Evolutionary conservation across 768 basidiomycete species (phyloP).

Genomic region (Terana coerulea): DNA sequence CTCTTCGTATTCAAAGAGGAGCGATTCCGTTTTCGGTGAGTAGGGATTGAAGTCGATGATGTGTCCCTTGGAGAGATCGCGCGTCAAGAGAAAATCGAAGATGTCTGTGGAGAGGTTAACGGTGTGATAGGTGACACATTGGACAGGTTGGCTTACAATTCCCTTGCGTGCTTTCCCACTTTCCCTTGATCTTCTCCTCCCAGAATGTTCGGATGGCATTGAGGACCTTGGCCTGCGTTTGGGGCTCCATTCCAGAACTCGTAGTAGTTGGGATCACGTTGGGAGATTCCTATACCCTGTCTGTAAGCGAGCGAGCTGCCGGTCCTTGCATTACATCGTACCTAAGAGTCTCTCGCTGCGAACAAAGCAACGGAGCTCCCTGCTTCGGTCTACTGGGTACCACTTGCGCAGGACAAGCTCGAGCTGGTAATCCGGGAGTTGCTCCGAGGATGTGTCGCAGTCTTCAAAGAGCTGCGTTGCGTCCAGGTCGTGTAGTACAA

Average conservation of each 20-base stretch:
- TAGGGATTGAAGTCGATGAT: slow-evolving; percentile 93
- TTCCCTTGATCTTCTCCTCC: slow-evolving; percentile 56
- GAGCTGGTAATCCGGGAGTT: slow-evolving; percentile 45
- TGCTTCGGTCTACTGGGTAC: slow-evolving; percentile 78
- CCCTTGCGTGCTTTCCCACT: slow-evolving; percentile 46
- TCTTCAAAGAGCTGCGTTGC: slow-evolving; percentile 61
- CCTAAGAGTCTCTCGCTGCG: slow-evolving; percentile 68
- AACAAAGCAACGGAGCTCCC: slow-evolving; percentile 92
- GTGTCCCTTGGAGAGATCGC: slow-evolving; percentile 71
- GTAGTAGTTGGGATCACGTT: slow-evolving; percentile 88
- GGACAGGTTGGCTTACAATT: slow-evolving; percentile 58
- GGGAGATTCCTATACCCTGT: slow-evolving; percentile 61
- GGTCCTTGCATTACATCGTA: slow-evolving; percentile 31
- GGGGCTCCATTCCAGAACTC: slow-evolving; percentile 72
- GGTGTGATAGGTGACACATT: neutral
- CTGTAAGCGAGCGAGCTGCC: neutral
- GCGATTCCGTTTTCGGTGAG: slow-evolving; percentile 78
- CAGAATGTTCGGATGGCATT: slow-evolving; percentile 58
- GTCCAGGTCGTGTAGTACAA: slow-evolving; percentile 75
- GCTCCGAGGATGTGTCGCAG: slow-evolving; percentile 32
- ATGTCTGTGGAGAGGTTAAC: slow-evolving; percentile 47
- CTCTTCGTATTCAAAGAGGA: slow-evolving; percentile 82
- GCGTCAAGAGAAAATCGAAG: slow-evolving; percentile 85
- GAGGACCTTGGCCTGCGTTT: slow-evolving; percentile 50
- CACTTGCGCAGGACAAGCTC: slow-evolving; percentile 91